phyloP scores from a whole-genome alignment of 768 basidiomycete species.

The Rhizopogon vesiculosus region DNA sequence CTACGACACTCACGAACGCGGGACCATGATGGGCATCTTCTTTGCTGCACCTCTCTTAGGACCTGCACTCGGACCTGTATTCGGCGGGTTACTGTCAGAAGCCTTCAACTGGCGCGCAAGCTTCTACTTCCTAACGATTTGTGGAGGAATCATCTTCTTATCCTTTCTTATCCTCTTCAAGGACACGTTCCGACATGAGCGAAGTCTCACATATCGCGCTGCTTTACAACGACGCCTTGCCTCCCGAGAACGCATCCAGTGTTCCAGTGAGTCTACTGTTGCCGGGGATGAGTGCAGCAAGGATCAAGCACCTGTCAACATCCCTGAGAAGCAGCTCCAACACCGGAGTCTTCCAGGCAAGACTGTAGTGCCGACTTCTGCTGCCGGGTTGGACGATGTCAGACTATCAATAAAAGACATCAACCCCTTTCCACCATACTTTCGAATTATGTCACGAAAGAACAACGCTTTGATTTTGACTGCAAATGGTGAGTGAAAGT shows the following conservation, averaged over 20 bases:
- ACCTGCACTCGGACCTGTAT: constrained; percentile 63
- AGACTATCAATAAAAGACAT: constrained; percentile 63
- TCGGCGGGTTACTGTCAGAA: constrained; percentile 66
- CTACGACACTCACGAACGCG: constrained; percentile 69
- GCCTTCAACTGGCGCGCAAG: constrained; percentile 73
- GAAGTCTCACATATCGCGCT: constrained; percentile 75
- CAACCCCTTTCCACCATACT: constrained; percentile 68
- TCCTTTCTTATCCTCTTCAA: constrained; percentile 66
- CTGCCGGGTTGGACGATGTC: constrained; percentile 25
- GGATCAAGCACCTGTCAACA: constrained; percentile 9
- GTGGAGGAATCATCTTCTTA: constrained; percentile 49
- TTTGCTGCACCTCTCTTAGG: constrained; percentile 79
- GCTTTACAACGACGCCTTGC: constrained; percentile 45
- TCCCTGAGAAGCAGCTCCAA: constrained; percentile 10
- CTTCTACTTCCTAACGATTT: constrained; percentile 77
- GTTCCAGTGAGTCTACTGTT: constrained; percentile 17
- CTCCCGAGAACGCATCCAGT: constrained; percentile 14
- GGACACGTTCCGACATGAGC: constrained; percentile 80
- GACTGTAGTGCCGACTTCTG: constrained; percentile 8
- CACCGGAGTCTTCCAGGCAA: constrained; percentile 23
- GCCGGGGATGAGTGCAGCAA: constrained; percentile 5
- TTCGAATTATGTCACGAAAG: constrained; percentile 47
- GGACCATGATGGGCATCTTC: constrained; percentile 77
- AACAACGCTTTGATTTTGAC: constrained; percentile 67
- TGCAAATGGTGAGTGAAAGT: constrained; percentile 13